Base-by-base conservation (phyloP, 176 grass and related monocot genomes). In the Carex scoparia region DNA sequence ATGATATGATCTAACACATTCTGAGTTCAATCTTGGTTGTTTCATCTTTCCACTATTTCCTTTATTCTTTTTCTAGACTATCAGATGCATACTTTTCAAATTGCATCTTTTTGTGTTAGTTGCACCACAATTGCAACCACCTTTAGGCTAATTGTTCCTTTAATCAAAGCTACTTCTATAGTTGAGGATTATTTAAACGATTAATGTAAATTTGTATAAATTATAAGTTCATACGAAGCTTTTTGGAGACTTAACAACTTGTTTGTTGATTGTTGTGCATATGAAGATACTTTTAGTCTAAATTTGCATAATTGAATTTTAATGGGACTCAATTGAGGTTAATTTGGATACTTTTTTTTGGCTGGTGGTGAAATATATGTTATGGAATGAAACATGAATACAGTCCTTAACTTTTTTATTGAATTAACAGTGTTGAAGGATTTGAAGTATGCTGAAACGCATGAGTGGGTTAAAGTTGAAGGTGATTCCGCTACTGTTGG, bases 381-480 rank as follows among this genome's bases (percentile, higher is more conserved):
- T 37, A 58, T 58, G 49, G 18, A 33, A 15, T 59, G 65, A 62
- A 69, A 81, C 68, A 14, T 65, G 42, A n/a, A 72, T 31, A 18
- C 42, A 30, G 49, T 18, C 44, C 8, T 88, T 84, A 69, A 32
- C 53, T 57, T 69, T 74, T 30, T 66, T 89, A 73, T 9, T 70
- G 28, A 27, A 65, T 83, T 89, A 84, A 32, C 88, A 99, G 96
- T 95, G 76, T 80, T 94, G 69, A 92, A 93, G 88, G 91, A 99
- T 89, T 79, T 99, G 67, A 95, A 94, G 80, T 99, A 99, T 87
- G 88, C 88, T 84, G 93, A 99, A 31, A 89, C 88, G 16, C 96
- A 99, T 85, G 96, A 99, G 65, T 99, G 96, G 96, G 93, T 91
- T 28, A 99, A 94, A 87, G 87, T 91, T 62, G 91, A 99, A 0